Evolutionary conservation across 768 basidiomycete species (phyloP), one percentile per base, ranked within the genome.

Genomic region (Mrakia blollopis): DNA sequence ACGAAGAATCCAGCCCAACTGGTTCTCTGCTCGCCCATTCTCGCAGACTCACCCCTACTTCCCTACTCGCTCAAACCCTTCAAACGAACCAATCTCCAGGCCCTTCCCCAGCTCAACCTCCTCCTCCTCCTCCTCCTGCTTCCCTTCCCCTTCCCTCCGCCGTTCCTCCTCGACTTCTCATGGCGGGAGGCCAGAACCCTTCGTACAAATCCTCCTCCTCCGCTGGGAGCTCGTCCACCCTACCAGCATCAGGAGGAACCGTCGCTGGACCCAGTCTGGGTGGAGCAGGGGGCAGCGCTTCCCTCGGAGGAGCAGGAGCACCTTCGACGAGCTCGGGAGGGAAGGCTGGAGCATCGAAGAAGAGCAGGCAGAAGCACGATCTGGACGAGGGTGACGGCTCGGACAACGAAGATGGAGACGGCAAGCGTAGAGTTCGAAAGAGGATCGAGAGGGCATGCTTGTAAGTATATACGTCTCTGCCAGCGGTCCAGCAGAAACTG

Each of bases 371-470:
- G 11, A 44, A 44, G 44, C 44, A 44, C 14, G 44, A 9, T 44
- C n/a, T n/a, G n/a, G 44, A 44, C 11, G 44, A 44, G 1, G 44
- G 44, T 2, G 44, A 44, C 62, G 62, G n/a, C n/a, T n/a, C n/a
- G n/a, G n/a, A 18, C 9, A 18, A 68, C 10, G 69, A 50, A 25
- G 41, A 11, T 30, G 69, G 28, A 16, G 28, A 39, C 9, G 28
- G 16, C 14, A 47, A 28, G 6, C 18, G 23, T 14, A 71, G 50
- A 47, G 32, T 28, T 30, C 25, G 71, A 14, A 72, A 72, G 52
- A 28, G 71, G 1, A 32, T 72, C 3, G 71, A 72, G 32, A 28
- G 71, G 39, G 71, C 71, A 0, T 72, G 71, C 71, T 57, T 72
- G 71, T 72, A 8, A 50, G 71, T 72, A 23, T 25, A 39, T 16